These are phyloP conservation scores for Plasmodium adleri DNA, from an alignment of 169 alveolate genomes.

Conservation along the genomic window DNA sequence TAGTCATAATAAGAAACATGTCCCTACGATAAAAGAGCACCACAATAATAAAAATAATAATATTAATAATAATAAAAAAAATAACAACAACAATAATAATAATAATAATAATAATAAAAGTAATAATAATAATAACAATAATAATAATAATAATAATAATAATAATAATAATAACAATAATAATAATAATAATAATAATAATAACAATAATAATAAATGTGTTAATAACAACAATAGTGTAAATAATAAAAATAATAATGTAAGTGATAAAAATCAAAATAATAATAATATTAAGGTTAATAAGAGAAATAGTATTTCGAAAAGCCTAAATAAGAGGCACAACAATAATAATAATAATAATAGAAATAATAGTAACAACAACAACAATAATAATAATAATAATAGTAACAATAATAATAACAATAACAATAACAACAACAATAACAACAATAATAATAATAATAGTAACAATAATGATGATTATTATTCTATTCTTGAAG, in stretches of 20 bases:
- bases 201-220: not conserved
- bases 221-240: not conserved
- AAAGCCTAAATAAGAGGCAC: not conserved
- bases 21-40: no score
- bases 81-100: not conserved
- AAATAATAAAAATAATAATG: not conserved
- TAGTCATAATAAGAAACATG: no score
- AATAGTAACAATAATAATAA: constrained; percentile 3
- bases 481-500: constrained; percentile 53
- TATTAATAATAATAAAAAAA: not conserved
- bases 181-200: not conserved
- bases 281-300: no score
- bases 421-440: not conserved
- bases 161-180: not conserved
- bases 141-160: not conserved
- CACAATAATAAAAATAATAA: constrained; percentile 4
- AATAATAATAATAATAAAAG: no score
- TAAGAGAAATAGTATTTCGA: no score
- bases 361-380: not conserved
- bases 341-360: not conserved
- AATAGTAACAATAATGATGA: constrained; percentile 15
- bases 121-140: not conserved
- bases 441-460: no score
- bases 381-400: constrained; percentile 6
- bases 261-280: not conserved